These are phyloP conservation scores for Blastocystis hominis DNA, from an alignment of 352 stramenopile genomes.

Conservation along the genomic window DNA sequence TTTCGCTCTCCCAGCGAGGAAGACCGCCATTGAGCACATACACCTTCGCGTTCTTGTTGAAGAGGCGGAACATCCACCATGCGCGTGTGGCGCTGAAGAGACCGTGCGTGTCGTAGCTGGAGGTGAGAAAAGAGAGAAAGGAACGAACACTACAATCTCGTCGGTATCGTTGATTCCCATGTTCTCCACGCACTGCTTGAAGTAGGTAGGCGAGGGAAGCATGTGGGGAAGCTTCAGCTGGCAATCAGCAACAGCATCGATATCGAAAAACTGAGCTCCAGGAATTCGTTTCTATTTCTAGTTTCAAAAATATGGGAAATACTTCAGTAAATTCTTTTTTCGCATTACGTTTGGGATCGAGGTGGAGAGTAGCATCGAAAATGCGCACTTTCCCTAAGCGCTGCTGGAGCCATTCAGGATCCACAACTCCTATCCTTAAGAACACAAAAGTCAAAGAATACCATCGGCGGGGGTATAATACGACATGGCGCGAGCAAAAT, in stretches of 20 bases:
- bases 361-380: slow-evolving; percentile 45
- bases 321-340: slow-evolving; percentile 45
- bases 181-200: slow-evolving; percentile 55
- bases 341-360: slow-evolving; percentile 39
- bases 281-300: slow-evolving; percentile 36
- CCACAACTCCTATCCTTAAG: slow-evolving; percentile 22
- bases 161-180: slow-evolving; percentile 53
- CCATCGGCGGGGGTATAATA: slow-evolving; percentile 53
- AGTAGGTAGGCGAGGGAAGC: slow-evolving; percentile 43
- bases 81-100: slow-evolving; percentile 55
- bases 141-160: slow-evolving; percentile 43
- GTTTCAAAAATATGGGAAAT: not conserved
- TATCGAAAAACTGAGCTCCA: slow-evolving; percentile 54
- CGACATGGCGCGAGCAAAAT: slow-evolving; percentile 1
- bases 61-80: slow-evolving; percentile 56
- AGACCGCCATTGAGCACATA: slow-evolving; percentile 50
- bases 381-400: slow-evolving; percentile 32
- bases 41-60: slow-evolving; percentile 55
- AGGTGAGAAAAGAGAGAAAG: not conserved
- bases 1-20: slow-evolving; percentile 52
- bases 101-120: slow-evolving; percentile 51
- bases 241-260: slow-evolving; percentile 41
- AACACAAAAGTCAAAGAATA: not conserved
- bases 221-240: slow-evolving; percentile 44
- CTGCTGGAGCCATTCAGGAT: slow-evolving; percentile 54